Conservation (phyloP, 495 filamentous ascomycete species). For the Hypoxylon crocopeplum region DNA sequence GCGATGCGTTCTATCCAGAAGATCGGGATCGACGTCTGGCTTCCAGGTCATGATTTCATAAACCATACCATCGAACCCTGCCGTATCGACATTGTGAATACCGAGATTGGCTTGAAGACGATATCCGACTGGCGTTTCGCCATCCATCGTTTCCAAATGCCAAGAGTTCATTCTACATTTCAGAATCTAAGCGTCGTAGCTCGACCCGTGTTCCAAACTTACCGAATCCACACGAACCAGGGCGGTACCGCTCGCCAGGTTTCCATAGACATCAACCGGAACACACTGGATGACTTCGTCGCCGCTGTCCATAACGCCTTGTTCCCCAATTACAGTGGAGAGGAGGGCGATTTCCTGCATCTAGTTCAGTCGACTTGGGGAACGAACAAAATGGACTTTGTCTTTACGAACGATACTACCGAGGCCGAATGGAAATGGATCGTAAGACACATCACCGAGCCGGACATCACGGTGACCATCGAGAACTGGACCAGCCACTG, state of each 20-base stretch:
- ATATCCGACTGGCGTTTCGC: constrained; percentile 4
- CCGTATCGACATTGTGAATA: background rate
- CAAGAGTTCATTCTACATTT: background rate
- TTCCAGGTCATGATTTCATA: constrained; percentile 9
- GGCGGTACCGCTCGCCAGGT: background rate
- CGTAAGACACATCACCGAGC: constrained; percentile 29
- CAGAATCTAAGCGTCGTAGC: constrained; percentile 8
- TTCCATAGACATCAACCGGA: background rate
- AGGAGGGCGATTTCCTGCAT: constrained; percentile 3
- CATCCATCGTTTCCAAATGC: background rate
- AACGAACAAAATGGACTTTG: constrained; percentile 17
- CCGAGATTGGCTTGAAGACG: background rate
- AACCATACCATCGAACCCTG: background rate
- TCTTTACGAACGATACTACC: constrained; percentile 18
- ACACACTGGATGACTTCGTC: constrained; percentile 2
- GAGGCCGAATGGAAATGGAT: constrained; percentile 37
- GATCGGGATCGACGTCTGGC: constrained; percentile 20
- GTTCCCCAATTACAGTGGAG: constrained; percentile 1
- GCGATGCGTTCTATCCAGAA: background rate
- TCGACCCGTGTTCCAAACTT: constrained; percentile 9
- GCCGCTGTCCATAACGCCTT: background rate
- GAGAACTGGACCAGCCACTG: constrained; percentile 14
- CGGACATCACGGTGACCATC: constrained; percentile 21
- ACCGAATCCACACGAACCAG: background rate
- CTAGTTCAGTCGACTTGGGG: constrained; percentile 11